phyloP scores from a whole-genome alignment of 73 alveolate genomes.

The Tetrahymena borealis region DNA sequence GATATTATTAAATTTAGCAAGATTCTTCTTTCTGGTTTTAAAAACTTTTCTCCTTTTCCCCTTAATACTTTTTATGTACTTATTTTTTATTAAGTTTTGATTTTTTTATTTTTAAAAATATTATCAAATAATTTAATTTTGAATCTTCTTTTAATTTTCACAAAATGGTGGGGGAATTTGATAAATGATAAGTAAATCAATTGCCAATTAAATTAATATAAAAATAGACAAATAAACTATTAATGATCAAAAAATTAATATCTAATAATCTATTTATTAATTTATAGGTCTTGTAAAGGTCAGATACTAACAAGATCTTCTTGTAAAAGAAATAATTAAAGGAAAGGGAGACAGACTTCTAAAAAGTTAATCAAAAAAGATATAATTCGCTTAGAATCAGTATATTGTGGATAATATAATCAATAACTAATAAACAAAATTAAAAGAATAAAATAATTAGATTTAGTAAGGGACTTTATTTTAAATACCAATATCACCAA shows the following conservation, averaged over 20 bases:
- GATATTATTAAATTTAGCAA: not conserved
- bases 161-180: too few species aligned
- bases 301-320: too few species aligned
- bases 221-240: not conserved
- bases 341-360: not conserved
- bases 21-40: not conserved
- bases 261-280: too few species aligned
- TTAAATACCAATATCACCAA: not conserved
- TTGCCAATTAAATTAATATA: not conserved
- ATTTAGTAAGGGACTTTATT: not conserved
- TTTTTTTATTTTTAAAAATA: not conserved
- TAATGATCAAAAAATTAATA: too few species aligned
- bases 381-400: not conserved
- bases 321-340: not conserved
- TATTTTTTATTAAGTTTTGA: not conserved
- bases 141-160: too few species aligned
- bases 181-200: not conserved
- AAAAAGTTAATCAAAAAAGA: not conserved
- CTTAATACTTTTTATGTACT: not conserved
- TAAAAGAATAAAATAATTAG: not conserved
- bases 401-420: not conserved
- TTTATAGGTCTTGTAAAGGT: too few species aligned
- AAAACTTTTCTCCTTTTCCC: not conserved
- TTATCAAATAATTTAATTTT: too few species aligned
- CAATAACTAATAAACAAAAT: not conserved